Base-by-base conservation (phyloP, 2,329 filamentous ascomycete species). In the Sporothrix sp. region DNA sequence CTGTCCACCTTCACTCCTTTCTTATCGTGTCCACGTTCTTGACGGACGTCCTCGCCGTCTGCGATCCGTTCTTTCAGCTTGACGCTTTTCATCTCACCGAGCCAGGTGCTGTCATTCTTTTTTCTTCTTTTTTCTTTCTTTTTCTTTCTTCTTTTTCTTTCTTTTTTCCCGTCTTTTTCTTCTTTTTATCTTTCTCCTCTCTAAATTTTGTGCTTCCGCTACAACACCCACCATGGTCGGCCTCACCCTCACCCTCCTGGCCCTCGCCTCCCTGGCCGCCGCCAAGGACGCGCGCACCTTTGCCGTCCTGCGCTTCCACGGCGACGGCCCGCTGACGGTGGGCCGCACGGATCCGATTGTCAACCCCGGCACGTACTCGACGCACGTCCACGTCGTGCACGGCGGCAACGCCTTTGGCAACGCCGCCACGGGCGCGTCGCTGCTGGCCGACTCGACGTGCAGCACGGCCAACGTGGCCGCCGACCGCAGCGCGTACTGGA, bases 401-500 rank as follows among this genome's bases (percentile, higher is more conserved):
- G 85, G 82, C 38, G 84, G 82, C 52, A 84, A 79, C 65, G 81
- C 71, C 58, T 89, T 89, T 60, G 71, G 74, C 56, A 68, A 79
- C 57, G 72, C 66, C 48, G 80, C 83, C 61, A 79, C 73, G 37
- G 85, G 80, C 59, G 70, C 78, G 51, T 70, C 76, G 40, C 72
- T 85, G 23, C 54, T 71, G 53, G 63, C 72, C 50, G 25, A 28
- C 25, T 86, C 83, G 28, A 73, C 75, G 23, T 91, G 86, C 72
- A 85, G 80, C 44, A 86, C 82, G 30, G 84, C 85, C 63, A 73
- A 75, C 54, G 72, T 86, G 62, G 79, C 74, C 59, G 78, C 77
- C 50, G 85, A 89, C 66, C 72, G 79, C 62, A 84, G 78, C 58
- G 84, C 84, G 65, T 90, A 91, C 71, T 90, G 86, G 86, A 80